Conservation (phyloP, 23 red algal genomes). For the Chondrus crispus region DNA sequence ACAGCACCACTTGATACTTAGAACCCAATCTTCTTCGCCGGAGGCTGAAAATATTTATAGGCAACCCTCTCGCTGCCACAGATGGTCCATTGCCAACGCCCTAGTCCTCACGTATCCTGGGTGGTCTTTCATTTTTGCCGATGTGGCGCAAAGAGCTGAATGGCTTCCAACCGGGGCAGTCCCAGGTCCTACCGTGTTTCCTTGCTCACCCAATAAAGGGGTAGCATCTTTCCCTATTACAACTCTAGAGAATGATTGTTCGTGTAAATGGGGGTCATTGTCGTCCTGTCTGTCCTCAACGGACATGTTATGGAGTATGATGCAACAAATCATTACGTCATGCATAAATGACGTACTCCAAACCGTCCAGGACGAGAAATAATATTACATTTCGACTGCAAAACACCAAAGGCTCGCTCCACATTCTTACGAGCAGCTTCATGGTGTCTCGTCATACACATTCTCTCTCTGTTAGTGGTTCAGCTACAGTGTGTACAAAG, state of each 20-base stretch:
- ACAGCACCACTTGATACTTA: too few species aligned
- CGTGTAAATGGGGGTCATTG: neutral
- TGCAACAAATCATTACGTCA: neutral
- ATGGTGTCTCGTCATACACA: neutral
- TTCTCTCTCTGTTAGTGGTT: neutral
- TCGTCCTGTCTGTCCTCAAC: neutral
- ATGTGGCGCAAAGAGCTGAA: neutral
- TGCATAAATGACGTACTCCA: neutral
- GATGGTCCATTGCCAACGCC: neutral
- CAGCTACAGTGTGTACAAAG: neutral
- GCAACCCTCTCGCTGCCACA: too few species aligned
- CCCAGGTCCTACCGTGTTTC: neutral
- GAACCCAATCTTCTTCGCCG: too few species aligned
- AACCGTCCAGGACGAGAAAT: neutral
- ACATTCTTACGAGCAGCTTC: neutral
- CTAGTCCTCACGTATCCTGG: neutral
- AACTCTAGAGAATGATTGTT: neutral
- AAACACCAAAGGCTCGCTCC: neutral
- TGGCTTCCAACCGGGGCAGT: neutral
- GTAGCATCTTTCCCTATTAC: neutral
- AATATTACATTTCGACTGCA: neutral
- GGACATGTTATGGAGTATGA: conserved; percentile 10
- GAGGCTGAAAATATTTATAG: too few species aligned
- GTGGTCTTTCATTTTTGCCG: neutral
- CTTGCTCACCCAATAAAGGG: too few species aligned